Base-by-base conservation (phyloP, 495 filamentous ascomycete genomes). In the Aspergillus bridgeri region DNA sequence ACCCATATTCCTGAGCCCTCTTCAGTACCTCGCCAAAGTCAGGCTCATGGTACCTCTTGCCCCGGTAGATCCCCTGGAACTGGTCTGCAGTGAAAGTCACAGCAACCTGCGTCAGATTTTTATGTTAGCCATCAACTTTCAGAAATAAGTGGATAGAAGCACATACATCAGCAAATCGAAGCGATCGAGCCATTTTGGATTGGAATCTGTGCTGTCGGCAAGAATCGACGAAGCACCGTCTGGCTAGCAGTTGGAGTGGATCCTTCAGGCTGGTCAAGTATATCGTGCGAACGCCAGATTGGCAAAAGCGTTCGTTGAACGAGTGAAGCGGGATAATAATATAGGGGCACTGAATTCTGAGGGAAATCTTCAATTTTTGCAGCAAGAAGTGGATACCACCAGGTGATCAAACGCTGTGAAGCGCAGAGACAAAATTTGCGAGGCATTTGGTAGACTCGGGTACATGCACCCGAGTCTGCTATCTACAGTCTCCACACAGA, bases 41-140 rank as follows among this genome's bases (percentile, higher is more conserved):
- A 0, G 65, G 48, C 20, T 61, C 63, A 21, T 72, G 69, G 57
- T 72, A 69, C 51, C 60, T 33, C 43, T 71, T 72, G 24, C 65
- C 67, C 0, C 69, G 67, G 46, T 72, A 72, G 46, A 72, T 63
- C 17, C 67, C 67, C 24, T 65, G 67, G 57, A 69, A 72, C 59
- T 69, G 64, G 27, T 68, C 63, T n/a, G 69, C 67, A 1, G 69
- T 72, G 59, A 54, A 72, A 23, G 69, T 68, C 2, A 72, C 67
- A 0, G 63, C 69, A 2, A 68, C 69, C 69, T 67, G 53, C 13
- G 17, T 19, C 2, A 15, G 7, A 11, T 20, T 23, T 45, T 6
- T 27, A 42, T 18, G 17, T 44, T 15, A 44, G 38, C 11, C n/a
- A 1, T 17, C 38, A n/a, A 7, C 29, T 20, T 25, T 23, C 17